phyloP scores from a whole-genome alignment of 2,329 filamentous ascomycete genomes.

The Pseudogymnoascus sp. region DNA sequence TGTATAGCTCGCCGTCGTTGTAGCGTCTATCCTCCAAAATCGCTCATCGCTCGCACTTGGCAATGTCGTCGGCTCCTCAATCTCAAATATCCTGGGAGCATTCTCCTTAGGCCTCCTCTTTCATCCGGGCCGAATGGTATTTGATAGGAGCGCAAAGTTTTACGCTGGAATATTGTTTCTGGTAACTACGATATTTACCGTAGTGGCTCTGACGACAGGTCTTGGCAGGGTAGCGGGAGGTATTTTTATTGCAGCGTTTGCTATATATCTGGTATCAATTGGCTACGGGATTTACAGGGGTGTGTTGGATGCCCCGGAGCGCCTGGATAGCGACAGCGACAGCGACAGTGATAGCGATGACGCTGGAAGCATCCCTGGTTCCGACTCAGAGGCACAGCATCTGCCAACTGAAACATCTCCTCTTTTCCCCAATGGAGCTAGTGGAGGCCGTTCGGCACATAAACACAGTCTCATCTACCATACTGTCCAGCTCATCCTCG shows the following conservation, averaged over 20 bases:
- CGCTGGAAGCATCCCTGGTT: background rate
- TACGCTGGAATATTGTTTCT: slow-evolving; percentile 38
- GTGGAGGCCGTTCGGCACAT: background rate
- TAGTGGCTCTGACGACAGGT: slow-evolving; percentile 28
- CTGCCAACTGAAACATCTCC: slow-evolving; percentile 15
- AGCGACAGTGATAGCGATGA: slow-evolving; percentile 23
- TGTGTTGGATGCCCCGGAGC: slow-evolving; percentile 34
- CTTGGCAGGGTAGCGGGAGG: slow-evolving; percentile 32
- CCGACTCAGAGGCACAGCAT: background rate
- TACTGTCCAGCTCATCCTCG: slow-evolving; percentile 36
- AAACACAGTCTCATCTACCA: slow-evolving; percentile 31
- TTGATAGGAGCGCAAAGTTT: slow-evolving; percentile 42
- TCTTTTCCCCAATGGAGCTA: background rate
- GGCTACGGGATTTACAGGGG: slow-evolving; percentile 39
- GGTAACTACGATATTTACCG: slow-evolving; percentile 34
- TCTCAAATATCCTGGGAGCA: slow-evolving; percentile 49
- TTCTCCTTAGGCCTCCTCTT: slow-evolving; percentile 46
- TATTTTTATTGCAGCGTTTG: slow-evolving; percentile 37
- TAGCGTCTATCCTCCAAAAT: slow-evolving; percentile 39
- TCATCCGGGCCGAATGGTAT: slow-evolving; percentile 29
- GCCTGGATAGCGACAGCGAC: slow-evolving; percentile 36
- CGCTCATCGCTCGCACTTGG: slow-evolving; percentile 43
- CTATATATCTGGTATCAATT: slow-evolving; percentile 37
- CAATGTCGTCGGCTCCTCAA: slow-evolving; percentile 47
- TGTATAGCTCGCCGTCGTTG: slow-evolving; percentile 40